Conservation (phyloP, 2,329 filamentous ascomycete species). For the Ophiobolus disseminans region DNA sequence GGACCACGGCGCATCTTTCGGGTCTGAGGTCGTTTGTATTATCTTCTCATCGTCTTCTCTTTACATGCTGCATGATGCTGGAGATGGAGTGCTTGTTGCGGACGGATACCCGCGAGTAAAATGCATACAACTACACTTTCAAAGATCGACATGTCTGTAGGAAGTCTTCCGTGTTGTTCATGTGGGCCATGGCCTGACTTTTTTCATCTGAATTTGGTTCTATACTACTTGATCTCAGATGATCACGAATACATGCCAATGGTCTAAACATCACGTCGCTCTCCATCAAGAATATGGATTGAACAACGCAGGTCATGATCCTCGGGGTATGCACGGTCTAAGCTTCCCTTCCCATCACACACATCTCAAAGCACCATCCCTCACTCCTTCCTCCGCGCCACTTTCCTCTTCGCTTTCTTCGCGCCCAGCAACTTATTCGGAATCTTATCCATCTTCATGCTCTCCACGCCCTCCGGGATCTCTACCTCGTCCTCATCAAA, state of each 20-base stretch:
- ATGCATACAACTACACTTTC: constrained; percentile 24
- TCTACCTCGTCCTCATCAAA: constrained; percentile 41
- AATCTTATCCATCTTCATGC: constrained; percentile 36
- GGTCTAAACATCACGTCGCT: too few relatives aligned
- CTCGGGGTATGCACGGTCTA: too few relatives aligned
- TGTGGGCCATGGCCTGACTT: too few relatives aligned
- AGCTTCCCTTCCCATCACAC: too few relatives aligned
- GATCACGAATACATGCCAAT: too few relatives aligned
- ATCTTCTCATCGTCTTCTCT: constrained; percentile 12
- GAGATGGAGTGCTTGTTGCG: constrained; percentile 17
- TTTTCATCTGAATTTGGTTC: too few relatives aligned
- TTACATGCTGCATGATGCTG: constrained; percentile 26
- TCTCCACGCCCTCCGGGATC: constrained; percentile 39
- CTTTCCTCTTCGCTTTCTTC: constrained; percentile 32
- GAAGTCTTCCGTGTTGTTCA: too few relatives aligned
- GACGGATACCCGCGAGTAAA: constrained; percentile 31
- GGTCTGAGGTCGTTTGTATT: constrained; percentile 21
- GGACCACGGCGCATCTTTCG: constrained; percentile 21
- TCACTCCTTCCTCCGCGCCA: constrained; percentile 13
- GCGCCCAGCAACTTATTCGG: constrained; percentile 39
- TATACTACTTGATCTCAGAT: too few relatives aligned
- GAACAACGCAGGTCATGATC: too few relatives aligned
- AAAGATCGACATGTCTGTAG: too few relatives aligned
- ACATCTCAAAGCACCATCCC: too few relatives aligned
- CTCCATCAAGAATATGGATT: too few relatives aligned